Conservation (phyloP, 2,329 filamentous ascomycete genomes). For the Mycosphaerelloides madeirae region DNA sequence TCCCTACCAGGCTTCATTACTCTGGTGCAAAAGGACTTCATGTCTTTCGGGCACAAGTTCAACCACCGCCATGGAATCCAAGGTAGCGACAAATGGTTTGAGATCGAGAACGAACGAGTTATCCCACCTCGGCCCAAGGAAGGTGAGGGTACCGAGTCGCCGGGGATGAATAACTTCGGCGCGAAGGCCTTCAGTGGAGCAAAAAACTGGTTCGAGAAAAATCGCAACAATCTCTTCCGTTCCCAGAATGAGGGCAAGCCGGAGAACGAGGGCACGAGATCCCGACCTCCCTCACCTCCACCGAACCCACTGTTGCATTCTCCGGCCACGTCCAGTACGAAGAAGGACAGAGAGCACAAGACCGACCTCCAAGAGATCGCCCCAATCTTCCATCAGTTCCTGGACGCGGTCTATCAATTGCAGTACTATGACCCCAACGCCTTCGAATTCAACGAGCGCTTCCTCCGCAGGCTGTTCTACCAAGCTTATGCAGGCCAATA, state of each 20-base stretch:
- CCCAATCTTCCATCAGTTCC: slow-evolving; percentile 95
- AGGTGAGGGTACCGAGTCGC: slow-evolving; percentile 42
- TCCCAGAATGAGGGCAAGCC: slow-evolving; percentile 57
- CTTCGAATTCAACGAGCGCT: slow-evolving; percentile 95
- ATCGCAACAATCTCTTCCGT: slow-evolving; percentile 32
- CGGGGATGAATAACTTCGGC: slow-evolving; percentile 51
- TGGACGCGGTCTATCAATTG: slow-evolving; percentile 90
- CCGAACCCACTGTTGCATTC: slow-evolving; percentile 47
- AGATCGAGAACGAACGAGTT: slow-evolving; percentile 73
- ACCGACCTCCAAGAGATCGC: slow-evolving; percentile 88
- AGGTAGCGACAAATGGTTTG: slow-evolving; percentile 91
- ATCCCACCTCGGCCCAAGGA: slow-evolving; percentile 41
- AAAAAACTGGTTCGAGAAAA: slow-evolving; percentile 84
- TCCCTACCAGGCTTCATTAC: slow-evolving; percentile 93
- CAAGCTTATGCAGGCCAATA: slow-evolving; percentile 96
- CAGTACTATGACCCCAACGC: slow-evolving; percentile 77
- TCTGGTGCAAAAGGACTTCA: slow-evolving; percentile 93
- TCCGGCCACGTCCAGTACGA: slow-evolving; percentile 37
- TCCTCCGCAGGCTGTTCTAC: slow-evolving; percentile 81
- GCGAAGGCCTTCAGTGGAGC: slow-evolving; percentile 64
- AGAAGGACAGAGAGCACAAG: slow-evolving; percentile 56
- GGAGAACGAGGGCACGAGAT: slow-evolving; percentile 51
- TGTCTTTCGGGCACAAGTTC: slow-evolving; percentile 98
- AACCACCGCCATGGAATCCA: slow-evolving; percentile 83
- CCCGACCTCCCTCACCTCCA: slow-evolving; percentile 29